A percentile compares a stretch with the other conserved stretches of the same genome.
phyloP scores from a whole-genome alignment of 2,329 filamentous ascomycete species.

The Hirsutella thompsonii region DNA sequence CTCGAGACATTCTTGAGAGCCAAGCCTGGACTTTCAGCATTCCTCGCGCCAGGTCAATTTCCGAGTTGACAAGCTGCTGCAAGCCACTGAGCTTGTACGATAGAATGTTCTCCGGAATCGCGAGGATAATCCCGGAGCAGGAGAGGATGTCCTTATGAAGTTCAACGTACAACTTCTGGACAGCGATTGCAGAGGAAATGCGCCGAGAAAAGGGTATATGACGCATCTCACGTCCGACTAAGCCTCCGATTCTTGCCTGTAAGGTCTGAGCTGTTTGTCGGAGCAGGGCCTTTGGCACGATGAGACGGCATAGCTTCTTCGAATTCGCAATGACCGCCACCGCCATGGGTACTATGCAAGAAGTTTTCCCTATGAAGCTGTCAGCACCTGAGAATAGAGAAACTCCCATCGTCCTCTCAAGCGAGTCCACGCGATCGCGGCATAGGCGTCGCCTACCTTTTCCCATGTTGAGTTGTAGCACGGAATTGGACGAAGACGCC shows the following conservation, averaged over 20 bases:
- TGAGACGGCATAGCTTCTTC: constrained; percentile 32
- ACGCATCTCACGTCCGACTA: constrained; percentile 37
- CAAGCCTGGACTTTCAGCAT: constrained; percentile 40
- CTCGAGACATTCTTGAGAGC: constrained; percentile 35
- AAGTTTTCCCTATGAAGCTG: constrained; percentile 36
- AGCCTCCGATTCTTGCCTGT: constrained; percentile 38
- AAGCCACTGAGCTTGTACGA: constrained; percentile 51
- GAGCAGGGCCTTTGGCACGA: constrained; percentile 43
- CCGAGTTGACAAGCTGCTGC: constrained; percentile 38
- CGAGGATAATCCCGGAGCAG: constrained; percentile 39
- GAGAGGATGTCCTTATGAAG: constrained; percentile 8
- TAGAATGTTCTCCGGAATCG: constrained; percentile 49
- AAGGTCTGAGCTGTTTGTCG: constrained; percentile 45
- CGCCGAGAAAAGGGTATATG: constrained; percentile 47
- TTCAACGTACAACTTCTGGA: constrained; percentile 25
- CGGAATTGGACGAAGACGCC: constrained; percentile 36
- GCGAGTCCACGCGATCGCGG: no score
- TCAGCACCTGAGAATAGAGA: background rate
- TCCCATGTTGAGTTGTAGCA: constrained; percentile 57
- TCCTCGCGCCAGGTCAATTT: constrained; percentile 22
- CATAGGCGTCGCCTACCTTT: no score
- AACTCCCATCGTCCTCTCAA: no score
- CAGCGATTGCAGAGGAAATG: constrained; percentile 11
- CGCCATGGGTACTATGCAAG: constrained; percentile 40
- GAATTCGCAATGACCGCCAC: constrained; percentile 30